A percentile compares a stretch with the other conserved stretches of the same genome.
Evolutionary conservation across 306 rosid genomes (phyloP).

Genomic region (Geum urbanum): DNA sequence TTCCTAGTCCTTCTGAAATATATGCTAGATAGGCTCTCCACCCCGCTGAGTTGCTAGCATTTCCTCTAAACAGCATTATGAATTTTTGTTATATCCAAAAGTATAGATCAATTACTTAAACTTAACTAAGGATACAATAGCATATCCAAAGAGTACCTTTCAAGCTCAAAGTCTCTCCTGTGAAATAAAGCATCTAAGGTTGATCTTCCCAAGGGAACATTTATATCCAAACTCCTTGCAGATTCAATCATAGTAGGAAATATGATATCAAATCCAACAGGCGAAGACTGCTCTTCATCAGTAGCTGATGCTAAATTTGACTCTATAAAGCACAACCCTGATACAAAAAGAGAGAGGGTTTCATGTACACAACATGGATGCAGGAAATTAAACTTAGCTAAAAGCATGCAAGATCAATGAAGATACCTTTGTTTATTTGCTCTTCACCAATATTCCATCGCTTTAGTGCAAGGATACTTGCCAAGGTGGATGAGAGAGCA

Average conservation of each 20-base stretch:
- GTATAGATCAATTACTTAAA: not conserved
- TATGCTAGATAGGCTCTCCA: constrained; percentile 68
- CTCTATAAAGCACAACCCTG: constrained; percentile 66
- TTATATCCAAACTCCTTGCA: constrained; percentile 52
- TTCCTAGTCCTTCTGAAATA: constrained; percentile 65
- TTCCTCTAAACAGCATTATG: constrained; percentile 32
- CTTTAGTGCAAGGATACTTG: constrained; percentile 61
- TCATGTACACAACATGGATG: constrained; percentile 9
- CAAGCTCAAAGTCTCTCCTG: constrained; percentile 52
- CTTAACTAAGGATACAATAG: no score
- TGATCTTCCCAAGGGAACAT: constrained; percentile 34
- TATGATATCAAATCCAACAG: constrained; percentile 65
- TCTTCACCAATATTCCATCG: constrained; percentile 60
- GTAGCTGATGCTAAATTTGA: constrained; percentile 52
- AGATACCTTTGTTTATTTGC: constrained; percentile 52
- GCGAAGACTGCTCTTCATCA: constrained; percentile 54
- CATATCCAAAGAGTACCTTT: constrained; percentile 43
- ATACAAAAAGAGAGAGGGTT: constrained; percentile 27
- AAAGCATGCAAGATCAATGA: not conserved
- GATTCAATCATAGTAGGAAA: constrained; percentile 57
- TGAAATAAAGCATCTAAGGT: constrained; percentile 43
- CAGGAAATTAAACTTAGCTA: not conserved
- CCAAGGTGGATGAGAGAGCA: constrained; percentile 66
- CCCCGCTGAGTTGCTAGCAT: constrained; percentile 52
- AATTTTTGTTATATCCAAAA: no score